Conservation (phyloP, 805 yeast species). For the Cyberlindnera maritima region DNA sequence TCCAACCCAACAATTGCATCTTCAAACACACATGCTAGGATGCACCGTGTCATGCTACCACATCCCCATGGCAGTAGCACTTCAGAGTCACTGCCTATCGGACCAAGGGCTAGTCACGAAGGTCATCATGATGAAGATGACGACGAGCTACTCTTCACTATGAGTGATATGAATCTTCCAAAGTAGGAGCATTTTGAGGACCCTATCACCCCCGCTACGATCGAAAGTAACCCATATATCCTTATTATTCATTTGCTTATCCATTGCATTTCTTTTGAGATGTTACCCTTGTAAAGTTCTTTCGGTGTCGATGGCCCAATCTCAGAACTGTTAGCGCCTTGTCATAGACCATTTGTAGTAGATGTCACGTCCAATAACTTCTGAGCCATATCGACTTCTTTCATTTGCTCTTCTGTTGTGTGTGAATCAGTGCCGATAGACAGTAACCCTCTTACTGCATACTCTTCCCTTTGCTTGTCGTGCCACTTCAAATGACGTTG, state of each 20-base stretch:
- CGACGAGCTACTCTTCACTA: conserved; percentile 62
- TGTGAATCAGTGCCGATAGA: conserved; percentile 9
- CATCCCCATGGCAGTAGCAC: background rate
- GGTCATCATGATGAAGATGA: conserved; percentile 37
- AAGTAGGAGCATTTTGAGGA: too few species aligned
- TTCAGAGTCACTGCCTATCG: background rate
- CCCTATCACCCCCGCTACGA: too few species aligned
- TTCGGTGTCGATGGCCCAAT: too few species aligned
- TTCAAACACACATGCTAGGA: conserved; percentile 30
- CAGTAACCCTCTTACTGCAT: conserved; percentile 11
- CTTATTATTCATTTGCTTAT: too few species aligned
- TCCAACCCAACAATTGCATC: conserved; percentile 32
- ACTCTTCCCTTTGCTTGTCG: conserved; percentile 26
- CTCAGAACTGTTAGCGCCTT: too few species aligned
- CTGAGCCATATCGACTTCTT: conserved; percentile 13
- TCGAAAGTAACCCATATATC: too few species aligned
- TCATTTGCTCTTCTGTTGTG: background rate
- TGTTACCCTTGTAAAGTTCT: too few species aligned
- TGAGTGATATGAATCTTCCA: conserved; percentile 69
- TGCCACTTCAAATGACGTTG: conserved; percentile 55
- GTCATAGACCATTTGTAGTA: background rate
- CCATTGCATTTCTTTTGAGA: too few species aligned
- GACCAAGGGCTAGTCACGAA: conserved; percentile 7
- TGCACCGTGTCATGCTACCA: conserved; percentile 20
- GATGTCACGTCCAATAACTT: background rate